Conservation (phyloP, 345 rosid species). For the Salix suchowensis region DNA sequence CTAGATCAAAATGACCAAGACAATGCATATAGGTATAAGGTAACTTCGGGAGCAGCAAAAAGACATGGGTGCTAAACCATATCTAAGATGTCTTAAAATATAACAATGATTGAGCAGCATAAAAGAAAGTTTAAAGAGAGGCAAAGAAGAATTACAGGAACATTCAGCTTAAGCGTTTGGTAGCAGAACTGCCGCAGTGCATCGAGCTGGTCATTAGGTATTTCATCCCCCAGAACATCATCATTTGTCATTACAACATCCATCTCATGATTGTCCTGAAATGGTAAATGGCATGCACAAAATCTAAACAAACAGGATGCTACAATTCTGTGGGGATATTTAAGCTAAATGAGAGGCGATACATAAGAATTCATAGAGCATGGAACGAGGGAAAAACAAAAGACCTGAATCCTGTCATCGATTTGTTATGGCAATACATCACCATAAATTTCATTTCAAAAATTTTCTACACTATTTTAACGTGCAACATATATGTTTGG, state of each 20-base stretch:
- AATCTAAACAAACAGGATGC: not conserved
- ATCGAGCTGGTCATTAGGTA: slow-evolving; percentile 74
- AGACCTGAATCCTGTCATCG: not conserved
- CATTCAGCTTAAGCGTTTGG: slow-evolving; percentile 56
- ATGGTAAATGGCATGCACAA: not conserved
- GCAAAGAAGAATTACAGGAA: slow-evolving; percentile 41
- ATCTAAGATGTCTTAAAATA: not conserved
- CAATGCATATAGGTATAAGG: not conserved
- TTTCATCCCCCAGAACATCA: slow-evolving; percentile 93
- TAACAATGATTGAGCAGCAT: not conserved
- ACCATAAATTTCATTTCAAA: not conserved
- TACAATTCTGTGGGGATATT: not conserved
- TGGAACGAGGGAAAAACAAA: not conserved
- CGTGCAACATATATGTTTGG: not conserved
- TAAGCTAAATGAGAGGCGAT: not conserved
- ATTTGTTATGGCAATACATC: not conserved
- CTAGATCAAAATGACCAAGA: not conserved
- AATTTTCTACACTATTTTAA: not conserved
- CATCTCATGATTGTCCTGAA: slow-evolving; percentile 59
- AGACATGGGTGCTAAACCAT: not conserved
- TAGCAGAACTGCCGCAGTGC: slow-evolving; percentile 59
- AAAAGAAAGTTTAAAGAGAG: not conserved
- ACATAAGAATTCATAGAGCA: not conserved
- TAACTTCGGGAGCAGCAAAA: not conserved
- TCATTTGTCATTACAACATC: slow-evolving; percentile 75